These are phyloP conservation scores for Glycyrrhiza uralensis DNA, from an alignment of 306 rosid genomes.

Conservation along the genomic window DNA sequence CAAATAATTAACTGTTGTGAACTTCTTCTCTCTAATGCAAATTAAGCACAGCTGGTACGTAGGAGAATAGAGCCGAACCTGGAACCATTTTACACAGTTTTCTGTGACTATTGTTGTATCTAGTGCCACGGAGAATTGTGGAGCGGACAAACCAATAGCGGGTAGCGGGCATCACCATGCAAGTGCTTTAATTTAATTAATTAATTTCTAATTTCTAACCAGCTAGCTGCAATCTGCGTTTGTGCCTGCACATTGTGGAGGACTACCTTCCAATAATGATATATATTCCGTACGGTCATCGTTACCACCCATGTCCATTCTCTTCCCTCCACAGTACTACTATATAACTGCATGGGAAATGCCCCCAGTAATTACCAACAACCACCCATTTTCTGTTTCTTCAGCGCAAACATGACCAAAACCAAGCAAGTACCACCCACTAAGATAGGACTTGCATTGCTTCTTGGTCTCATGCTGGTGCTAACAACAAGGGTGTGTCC, in stretches of 20 bases:
- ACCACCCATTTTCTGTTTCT: constrained; percentile 1
- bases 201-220: not conserved
- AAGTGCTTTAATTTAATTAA: not conserved
- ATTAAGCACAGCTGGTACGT: no score
- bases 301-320: constrained; percentile 12
- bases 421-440: not conserved
- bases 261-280: not conserved
- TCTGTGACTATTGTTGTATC: not conserved
- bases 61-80: no score
- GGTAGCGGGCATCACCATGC: constrained; percentile 30
- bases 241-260: not conserved
- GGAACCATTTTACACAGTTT: not conserved
- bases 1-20: no score
- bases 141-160: not conserved
- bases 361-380: not conserved
- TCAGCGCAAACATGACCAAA: not conserved
- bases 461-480: constrained; percentile 17
- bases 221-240: not conserved
- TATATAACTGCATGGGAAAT: constrained; percentile 10
- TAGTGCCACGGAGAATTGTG: not conserved
- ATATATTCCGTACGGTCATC: not conserved
- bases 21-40: no score
- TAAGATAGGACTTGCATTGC: constrained; percentile 9
- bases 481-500: not conserved
- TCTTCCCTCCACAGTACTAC: not conserved